These are phyloP conservation scores for Lentinula novae-zelandiae DNA, from an alignment of 1,284 basidiomycete species.

Conservation along the genomic window DNA sequence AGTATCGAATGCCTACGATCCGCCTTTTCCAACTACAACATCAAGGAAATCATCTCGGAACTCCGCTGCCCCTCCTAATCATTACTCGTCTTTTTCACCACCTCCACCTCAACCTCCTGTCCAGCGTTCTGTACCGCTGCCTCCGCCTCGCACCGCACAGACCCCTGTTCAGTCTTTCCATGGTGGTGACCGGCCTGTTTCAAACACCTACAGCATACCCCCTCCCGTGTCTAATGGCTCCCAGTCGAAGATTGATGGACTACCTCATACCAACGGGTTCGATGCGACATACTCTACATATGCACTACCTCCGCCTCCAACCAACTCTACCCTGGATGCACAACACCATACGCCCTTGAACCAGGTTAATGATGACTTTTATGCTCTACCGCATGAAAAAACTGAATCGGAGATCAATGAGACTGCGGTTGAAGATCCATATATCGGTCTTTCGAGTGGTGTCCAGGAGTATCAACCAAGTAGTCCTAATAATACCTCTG, in stretches of 20 bases:
- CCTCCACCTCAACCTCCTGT: conserved; percentile 16
- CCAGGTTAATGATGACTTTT: conserved; percentile 1
- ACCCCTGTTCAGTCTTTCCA: neutral
- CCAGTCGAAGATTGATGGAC: neutral
- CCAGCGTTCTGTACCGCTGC: conserved; percentile 7
- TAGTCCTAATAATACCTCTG: neutral
- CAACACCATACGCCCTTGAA: conserved; percentile 8
- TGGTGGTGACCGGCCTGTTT: neutral
- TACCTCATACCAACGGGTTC: neutral
- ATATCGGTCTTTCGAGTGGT: neutral
- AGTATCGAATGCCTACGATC: conserved; percentile 73
- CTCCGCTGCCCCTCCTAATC: conserved; percentile 24
- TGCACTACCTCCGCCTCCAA: conserved; percentile 16
- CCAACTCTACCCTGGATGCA: neutral
- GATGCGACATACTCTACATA: neutral
- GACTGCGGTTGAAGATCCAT: neutral
- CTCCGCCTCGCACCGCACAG: neutral
- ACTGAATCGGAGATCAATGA: neutral
- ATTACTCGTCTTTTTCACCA: conserved; percentile 25
- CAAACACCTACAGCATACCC: neutral
- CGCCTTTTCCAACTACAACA: conserved; percentile 60
- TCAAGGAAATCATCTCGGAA: conserved; percentile 31
- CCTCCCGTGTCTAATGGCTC: neutral
- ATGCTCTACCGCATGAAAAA: neutral
- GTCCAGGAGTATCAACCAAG: neutral